Evolutionary conservation across 2,329 filamentous ascomycete genomes (phyloP), one percentile per base, ranked within the genome.

Genomic region (Talaromyces atroroseus): DNA sequence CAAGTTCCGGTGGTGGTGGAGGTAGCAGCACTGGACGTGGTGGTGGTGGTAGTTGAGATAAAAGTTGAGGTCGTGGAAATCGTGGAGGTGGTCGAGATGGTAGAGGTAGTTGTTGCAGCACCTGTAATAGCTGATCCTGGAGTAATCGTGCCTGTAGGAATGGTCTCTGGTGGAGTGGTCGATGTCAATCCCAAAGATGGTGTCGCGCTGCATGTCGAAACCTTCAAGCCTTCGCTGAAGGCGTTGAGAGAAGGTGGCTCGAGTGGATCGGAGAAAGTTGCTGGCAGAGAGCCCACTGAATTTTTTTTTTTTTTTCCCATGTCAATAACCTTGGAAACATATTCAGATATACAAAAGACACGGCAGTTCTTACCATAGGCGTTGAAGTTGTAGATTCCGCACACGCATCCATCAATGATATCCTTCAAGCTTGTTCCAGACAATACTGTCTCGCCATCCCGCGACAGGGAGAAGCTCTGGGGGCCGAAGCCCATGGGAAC

Each of bases 351-450:
- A 49, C 5, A n/a, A n/a, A n/a, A n/a, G 2, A 24, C 12, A 23
- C 4, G 46, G 29, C 14, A 20, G 16, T 32, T 21, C 44, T 14
- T 36, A 57, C 55, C 68, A 60, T 80, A 82, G 21, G 69, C 67
- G 23, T 76, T 68, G 8, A 72, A 69, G 29, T 82, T 76, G 48
- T 80, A 44, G n/a, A 60, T 50, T 6, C 59, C 78, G 57, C 78
- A 82, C 18, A 75, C 66, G 62, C 81, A 83, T 16, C 68, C 68
- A 44, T 77, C 68, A 1, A 72, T 68, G 38, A 83, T 76, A 40
- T 81, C 73, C 67, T 78, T 79, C n/a, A 77, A 64, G 10, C 79
- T 78, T 0, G 74, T 77, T 6, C 72, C 78, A 12, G 71, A 71
- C 4, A 82, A 59, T 3, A 81, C 71, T 0, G 67, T 73, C 40